Conservation (phyloP, 2,329 filamentous ascomycete species). For the Fusarium sp. region DNA sequence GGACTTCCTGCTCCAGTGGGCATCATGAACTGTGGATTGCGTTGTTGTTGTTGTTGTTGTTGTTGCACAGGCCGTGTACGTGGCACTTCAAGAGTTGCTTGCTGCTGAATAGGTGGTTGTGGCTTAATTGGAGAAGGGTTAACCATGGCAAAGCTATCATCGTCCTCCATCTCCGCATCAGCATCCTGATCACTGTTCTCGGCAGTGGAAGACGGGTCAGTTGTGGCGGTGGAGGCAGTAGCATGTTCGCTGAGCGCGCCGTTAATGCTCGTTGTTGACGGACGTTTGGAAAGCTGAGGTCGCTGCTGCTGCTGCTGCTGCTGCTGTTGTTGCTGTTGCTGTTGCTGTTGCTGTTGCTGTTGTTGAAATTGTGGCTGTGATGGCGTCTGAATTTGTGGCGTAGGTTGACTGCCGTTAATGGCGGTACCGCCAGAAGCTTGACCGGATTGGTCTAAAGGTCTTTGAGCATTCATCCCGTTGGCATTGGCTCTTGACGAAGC, state of each 20-base stretch:
- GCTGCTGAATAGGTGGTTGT: slow-evolving; percentile 54
- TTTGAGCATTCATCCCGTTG: slow-evolving; percentile 63
- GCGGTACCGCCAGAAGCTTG: slow-evolving; percentile 34
- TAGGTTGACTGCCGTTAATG: slow-evolving; percentile 35
- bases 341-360: slow-evolving; percentile 36
- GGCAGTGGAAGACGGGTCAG: slow-evolving; percentile 55
- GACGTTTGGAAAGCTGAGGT: slow-evolving; percentile 43
- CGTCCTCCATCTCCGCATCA: slow-evolving; percentile 67
- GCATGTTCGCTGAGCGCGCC: slow-evolving; percentile 50
- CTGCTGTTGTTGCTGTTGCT: slow-evolving; percentile 18
- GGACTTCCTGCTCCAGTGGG: slow-evolving; percentile 54
- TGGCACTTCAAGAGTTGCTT: slow-evolving; percentile 57
- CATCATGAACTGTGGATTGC: slow-evolving; percentile 53
- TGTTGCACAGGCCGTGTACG: slow-evolving; percentile 54
- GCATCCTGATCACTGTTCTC: slow-evolving; percentile 60
- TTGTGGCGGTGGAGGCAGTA: slow-evolving; percentile 48
- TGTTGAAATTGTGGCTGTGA: slow-evolving; percentile 32
- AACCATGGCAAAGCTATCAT: slow-evolving; percentile 65
- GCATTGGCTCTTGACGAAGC: slow-evolving; percentile 58
- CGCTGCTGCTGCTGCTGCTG: slow-evolving; percentile 16
- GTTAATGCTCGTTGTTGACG: slow-evolving; percentile 52
- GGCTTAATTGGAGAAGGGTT: slow-evolving; percentile 54
- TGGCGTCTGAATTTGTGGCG: slow-evolving; percentile 37
- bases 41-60: slow-evolving; percentile 53
- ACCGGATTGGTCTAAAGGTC: slow-evolving; percentile 56